These are phyloP conservation scores for Aspergillus pseudoglaucus DNA, from an alignment of 2,329 filamentous ascomycete genomes.

Conservation along the genomic window DNA sequence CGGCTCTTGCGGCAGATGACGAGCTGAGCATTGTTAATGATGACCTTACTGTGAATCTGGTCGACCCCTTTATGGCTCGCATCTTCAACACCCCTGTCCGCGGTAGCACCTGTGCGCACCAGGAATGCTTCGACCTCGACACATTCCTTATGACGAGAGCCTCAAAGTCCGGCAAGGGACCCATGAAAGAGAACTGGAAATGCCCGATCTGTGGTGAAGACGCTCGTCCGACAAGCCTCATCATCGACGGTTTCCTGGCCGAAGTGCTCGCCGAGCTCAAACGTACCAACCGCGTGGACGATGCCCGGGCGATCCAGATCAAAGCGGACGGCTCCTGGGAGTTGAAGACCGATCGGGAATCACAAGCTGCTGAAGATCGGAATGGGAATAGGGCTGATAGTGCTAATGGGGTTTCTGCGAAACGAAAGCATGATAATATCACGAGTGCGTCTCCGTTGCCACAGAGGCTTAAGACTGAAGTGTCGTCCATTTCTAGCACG, in stretches of 20 bases:
- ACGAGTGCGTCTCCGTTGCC: constrained; percentile 1
- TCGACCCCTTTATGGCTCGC: constrained; percentile 59
- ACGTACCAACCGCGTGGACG: constrained; percentile 41
- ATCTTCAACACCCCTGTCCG: constrained; percentile 69
- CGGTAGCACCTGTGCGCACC: constrained; percentile 62
- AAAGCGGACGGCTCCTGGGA: constrained; percentile 61
- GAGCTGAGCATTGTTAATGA: constrained; percentile 56
- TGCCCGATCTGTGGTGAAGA: constrained; percentile 79
- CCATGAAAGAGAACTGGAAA: constrained; percentile 57
- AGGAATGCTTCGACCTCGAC: constrained; percentile 84
- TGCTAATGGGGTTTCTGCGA: constrained; percentile 1
- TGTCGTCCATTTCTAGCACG: not conserved
- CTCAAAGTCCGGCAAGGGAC: constrained; percentile 39
- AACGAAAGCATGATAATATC: constrained; percentile 13
- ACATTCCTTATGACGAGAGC: constrained; percentile 67
- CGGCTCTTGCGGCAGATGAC: constrained; percentile 45
- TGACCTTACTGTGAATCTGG: constrained; percentile 55
- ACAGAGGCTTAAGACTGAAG: constrained; percentile 10
- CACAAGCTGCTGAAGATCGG: constrained; percentile 3
- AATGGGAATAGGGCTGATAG: constrained; percentile 11
- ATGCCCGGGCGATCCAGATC: constrained; percentile 57
- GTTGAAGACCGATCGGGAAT: constrained; percentile 37
- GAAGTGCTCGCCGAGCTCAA: constrained; percentile 54
- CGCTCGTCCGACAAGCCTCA: constrained; percentile 64
- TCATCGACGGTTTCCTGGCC: constrained; percentile 67